phyloP scores from a whole-genome alignment of 2,329 filamentous ascomycete species.

The Epichloe scottii region DNA sequence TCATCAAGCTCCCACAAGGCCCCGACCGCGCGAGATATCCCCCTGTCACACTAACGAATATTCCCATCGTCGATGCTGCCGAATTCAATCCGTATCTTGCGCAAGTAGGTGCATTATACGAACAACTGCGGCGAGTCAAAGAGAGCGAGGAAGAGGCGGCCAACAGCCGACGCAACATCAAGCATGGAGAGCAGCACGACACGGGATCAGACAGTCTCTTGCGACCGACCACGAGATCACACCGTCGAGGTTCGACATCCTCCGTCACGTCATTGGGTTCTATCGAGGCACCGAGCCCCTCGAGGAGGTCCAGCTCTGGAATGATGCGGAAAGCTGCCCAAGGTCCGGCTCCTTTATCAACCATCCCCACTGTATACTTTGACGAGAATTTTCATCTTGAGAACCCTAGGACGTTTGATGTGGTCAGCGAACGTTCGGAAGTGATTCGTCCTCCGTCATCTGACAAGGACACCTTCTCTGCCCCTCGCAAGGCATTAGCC shows the following conservation, averaged over 20 bases:
- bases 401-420: constrained; percentile 90
- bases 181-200: constrained; percentile 30
- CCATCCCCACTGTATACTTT: constrained; percentile 87
- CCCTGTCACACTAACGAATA: constrained; percentile 86
- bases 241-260: constrained; percentile 25
- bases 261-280: constrained; percentile 39
- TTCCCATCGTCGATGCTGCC: constrained; percentile 64
- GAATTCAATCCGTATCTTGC: constrained; percentile 76
- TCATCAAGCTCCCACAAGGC: constrained; percentile 63
- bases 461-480: constrained; percentile 45
- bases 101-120: constrained; percentile 78
- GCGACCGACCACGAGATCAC: constrained; percentile 25
- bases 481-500: constrained; percentile 71
- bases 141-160: constrained; percentile 56
- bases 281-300: constrained; percentile 30
- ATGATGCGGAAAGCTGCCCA: constrained; percentile 49
- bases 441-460: constrained; percentile 62
- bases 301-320: constrained; percentile 33
- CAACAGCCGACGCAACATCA: constrained; percentile 27
- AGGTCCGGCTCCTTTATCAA: constrained; percentile 74
- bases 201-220: constrained; percentile 31
- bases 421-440: constrained; percentile 91
- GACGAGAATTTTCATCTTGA: constrained; percentile 91
- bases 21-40: constrained; percentile 80
- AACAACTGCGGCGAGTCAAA: constrained; percentile 75